A percentile compares a stretch with the other conserved stretches of the same genome.
These are phyloP conservation scores for Sporormia fimetaria DNA, from an alignment of 495 filamentous ascomycete genomes.

Conservation along the genomic window DNA sequence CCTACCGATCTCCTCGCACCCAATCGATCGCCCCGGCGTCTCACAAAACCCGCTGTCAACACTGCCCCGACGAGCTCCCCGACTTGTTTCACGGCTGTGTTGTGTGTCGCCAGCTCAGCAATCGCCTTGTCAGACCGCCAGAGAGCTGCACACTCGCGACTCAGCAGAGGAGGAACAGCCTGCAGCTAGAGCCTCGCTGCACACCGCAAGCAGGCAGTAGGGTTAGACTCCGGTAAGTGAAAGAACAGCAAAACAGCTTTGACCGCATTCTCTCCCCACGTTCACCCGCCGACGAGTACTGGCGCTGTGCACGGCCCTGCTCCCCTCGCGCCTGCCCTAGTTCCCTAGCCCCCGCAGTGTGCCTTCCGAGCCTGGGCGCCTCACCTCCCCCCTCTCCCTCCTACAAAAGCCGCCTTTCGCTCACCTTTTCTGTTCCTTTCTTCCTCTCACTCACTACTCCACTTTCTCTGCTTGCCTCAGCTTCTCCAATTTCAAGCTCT, in stretches of 20 bases:
- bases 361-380: neutral
- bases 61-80: too few species aligned
- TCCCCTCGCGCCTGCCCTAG: neutral
- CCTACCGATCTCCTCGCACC: neutral
- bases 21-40: slow-evolving; percentile 6
- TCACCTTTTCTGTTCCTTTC: neutral
- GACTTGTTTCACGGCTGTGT: too few species aligned
- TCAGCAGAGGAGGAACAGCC: too few species aligned
- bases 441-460: neutral
- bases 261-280: too few species aligned
- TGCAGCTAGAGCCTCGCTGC: neutral
- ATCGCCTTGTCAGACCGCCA: neutral
- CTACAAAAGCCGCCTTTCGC: neutral
- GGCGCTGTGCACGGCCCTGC: too few species aligned
- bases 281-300: too few species aligned
- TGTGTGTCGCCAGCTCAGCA: too few species aligned
- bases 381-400: neutral
- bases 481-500: neutral
- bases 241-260: too few species aligned
- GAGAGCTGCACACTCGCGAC: neutral
- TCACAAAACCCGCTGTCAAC: too few species aligned
- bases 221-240: too few species aligned
- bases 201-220: too few species aligned
- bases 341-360: neutral
- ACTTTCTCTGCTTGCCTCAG: neutral